These are phyloP conservation scores for Lentinula sp. DNA, from an alignment of 768 basidiomycete genomes.

Conservation along the genomic window DNA sequence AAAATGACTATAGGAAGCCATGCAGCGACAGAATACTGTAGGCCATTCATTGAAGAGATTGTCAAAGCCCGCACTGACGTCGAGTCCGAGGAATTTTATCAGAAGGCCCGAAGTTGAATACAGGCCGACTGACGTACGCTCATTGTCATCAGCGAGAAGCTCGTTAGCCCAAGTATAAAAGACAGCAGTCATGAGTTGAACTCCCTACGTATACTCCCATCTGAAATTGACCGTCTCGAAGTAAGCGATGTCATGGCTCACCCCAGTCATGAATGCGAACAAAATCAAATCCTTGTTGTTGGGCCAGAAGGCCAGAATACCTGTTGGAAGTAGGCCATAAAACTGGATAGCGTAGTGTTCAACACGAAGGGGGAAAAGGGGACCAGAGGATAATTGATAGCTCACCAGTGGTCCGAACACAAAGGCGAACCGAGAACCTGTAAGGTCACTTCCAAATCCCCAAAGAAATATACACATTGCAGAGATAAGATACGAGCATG, in stretches of 20 bases:
- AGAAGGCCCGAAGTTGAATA: not conserved
- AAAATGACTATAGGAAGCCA: conserved; percentile 22
- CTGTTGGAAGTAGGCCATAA: conserved; percentile 7
- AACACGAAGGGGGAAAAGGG: too few species aligned
- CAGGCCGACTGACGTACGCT: conserved; percentile 12
- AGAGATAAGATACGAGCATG: conserved; percentile 16
- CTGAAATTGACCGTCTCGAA: not conserved
- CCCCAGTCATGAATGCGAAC: conserved; percentile 18
- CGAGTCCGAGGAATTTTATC: not conserved
- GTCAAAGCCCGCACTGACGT: conserved; percentile 16
- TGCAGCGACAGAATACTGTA: conserved; percentile 19
- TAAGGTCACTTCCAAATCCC: conserved; percentile 19
- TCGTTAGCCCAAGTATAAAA: conserved; percentile 22
- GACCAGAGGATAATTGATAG: not conserved
- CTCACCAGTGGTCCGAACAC: conserved; percentile 17
- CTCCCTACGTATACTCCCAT: conserved; percentile 5
- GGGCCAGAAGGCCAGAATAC: conserved; percentile 19
- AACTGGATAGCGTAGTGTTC: not conserved
- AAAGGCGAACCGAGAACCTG: conserved; percentile 18
- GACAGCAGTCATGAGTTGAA: conserved; percentile 21
- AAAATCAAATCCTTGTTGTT: conserved; percentile 15
- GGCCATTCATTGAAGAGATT: conserved; percentile 19
- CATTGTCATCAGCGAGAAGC: conserved; percentile 15
- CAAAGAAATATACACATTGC: conserved; percentile 18
- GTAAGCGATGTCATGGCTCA: not conserved